Conservation (phyloP, 106 monocot species). For the Ottelia alismoides region DNA sequence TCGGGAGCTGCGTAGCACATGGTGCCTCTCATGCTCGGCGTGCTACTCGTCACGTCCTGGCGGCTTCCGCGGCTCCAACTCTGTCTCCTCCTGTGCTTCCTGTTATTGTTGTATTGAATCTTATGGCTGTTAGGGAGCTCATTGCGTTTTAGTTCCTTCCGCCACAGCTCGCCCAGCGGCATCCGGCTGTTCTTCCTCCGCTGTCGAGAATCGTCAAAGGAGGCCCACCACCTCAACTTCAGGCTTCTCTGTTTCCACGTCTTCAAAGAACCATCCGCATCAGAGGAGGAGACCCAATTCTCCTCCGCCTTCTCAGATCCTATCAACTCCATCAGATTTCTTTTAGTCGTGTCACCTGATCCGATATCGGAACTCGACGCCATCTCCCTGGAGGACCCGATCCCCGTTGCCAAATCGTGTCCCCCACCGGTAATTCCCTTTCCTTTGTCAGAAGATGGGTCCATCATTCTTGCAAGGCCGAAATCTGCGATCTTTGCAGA, state of each 20-base stretch:
- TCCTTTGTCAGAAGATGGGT: constrained; percentile 4
- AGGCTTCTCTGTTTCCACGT: too few species aligned
- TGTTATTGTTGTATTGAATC: constrained; percentile 37
- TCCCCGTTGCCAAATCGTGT: too few species aligned
- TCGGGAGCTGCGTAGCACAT: constrained; percentile 84
- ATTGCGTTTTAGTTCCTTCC: constrained; percentile 70
- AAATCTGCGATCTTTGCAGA: constrained; percentile 70
- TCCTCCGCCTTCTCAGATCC: too few species aligned
- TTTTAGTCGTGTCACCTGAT: too few species aligned
- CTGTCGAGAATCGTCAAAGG: too few species aligned
- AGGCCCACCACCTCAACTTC: too few species aligned
- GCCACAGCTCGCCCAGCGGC: constrained; percentile 65
- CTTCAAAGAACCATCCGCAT: too few species aligned
- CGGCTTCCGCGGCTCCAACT: constrained; percentile 28
- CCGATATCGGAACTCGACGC: too few species aligned
- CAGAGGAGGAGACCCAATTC: too few species aligned
- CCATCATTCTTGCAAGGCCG: constrained; percentile 36
- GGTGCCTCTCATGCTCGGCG: constrained; percentile 88
- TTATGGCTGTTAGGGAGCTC: constrained; percentile 65
- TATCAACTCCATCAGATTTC: too few species aligned
- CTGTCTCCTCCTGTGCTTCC: constrained; percentile 16
- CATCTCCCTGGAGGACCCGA: too few species aligned
- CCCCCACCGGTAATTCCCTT: constrained; percentile 36
- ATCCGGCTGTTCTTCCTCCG: too few species aligned
- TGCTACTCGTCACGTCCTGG: constrained; percentile 77